Conservation (phyloP, 306 rosid species). For the Quercus robur region DNA sequence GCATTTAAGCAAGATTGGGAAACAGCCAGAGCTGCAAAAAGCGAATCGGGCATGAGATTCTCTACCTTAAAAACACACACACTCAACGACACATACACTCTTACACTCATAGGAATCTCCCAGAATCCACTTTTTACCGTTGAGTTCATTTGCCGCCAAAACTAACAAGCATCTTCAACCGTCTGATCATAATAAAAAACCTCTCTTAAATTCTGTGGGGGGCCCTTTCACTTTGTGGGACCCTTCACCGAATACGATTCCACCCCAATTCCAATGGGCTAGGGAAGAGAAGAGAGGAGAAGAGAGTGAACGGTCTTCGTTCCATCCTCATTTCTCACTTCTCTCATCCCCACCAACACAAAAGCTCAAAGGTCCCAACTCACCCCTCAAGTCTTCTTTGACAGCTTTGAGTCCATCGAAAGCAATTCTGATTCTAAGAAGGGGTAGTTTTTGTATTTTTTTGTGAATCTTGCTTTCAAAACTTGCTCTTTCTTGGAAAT, state of each 20-base stretch:
- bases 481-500: conserved; percentile 25
- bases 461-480: conserved; percentile 7
- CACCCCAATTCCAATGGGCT: not conserved
- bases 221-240: conserved; percentile 40
- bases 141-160: conserved; percentile 43
- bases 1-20: conserved; percentile 16
- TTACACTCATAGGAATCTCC: conserved; percentile 9
- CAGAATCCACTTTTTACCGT: conserved; percentile 28
- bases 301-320: conserved; percentile 28
- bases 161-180: conserved; percentile 29
- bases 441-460: not conserved
- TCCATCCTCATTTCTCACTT: conserved; percentile 32
- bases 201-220: conserved; percentile 30
- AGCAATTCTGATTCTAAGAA: conserved; percentile 48
- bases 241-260: conserved; percentile 50
- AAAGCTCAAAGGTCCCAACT: conserved; percentile 9
- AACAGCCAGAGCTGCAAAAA: conserved; percentile 1
- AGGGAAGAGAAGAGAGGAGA: not conserved
- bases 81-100: no score
- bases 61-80: not conserved
- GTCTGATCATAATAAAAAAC: conserved; percentile 23
- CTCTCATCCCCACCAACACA: conserved; percentile 29
- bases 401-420: conserved; percentile 42
- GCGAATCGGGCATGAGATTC: conserved; percentile 4
- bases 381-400: not conserved